Evolutionary conservation across 2,329 filamentous ascomycete genomes (phyloP).

Genomic region (Pezicula rhizophila): DNA sequence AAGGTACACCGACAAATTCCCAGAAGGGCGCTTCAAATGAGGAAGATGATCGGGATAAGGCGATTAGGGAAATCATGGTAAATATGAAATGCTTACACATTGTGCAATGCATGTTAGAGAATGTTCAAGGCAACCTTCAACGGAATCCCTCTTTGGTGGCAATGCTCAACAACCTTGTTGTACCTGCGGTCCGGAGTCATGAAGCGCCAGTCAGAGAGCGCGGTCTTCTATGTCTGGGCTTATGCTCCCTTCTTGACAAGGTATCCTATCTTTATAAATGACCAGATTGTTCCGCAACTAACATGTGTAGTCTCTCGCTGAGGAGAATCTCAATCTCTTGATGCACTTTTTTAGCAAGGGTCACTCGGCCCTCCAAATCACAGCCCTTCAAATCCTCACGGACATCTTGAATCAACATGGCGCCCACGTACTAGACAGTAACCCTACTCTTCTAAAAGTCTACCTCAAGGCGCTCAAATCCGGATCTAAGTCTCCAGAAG

Average conservation of each 20-base stretch:
- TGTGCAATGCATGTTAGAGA: conserved; percentile 93
- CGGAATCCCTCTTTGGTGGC: conserved; percentile 86
- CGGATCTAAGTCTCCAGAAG: conserved; percentile 60
- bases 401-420: conserved; percentile 91
- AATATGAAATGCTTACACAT: conserved; percentile 99
- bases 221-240: conserved; percentile 79
- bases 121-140: conserved; percentile 82
- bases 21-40: conserved; percentile 46
- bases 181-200: conserved; percentile 88
- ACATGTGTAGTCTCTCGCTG: conserved; percentile 61
- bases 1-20: conserved; percentile 45
- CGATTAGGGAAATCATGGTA: conserved; percentile 85
- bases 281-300: conserved; percentile 5
- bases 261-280: conserved; percentile 27
- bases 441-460: conserved; percentile 72
- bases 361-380: conserved; percentile 82
- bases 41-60: conserved; percentile 66
- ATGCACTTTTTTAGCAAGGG: conserved; percentile 95
- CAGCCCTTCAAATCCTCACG: conserved; percentile 82
- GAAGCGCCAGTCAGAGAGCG: conserved; percentile 89
- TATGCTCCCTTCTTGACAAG: conserved; percentile 87
- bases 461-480: conserved; percentile 77
- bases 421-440: conserved; percentile 63
- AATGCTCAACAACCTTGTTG: conserved; percentile 97
- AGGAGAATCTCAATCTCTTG: conserved; percentile 88